phyloP scores from a whole-genome alignment of 192 early-diverging fungal genomes.

The Dispira simplex region DNA sequence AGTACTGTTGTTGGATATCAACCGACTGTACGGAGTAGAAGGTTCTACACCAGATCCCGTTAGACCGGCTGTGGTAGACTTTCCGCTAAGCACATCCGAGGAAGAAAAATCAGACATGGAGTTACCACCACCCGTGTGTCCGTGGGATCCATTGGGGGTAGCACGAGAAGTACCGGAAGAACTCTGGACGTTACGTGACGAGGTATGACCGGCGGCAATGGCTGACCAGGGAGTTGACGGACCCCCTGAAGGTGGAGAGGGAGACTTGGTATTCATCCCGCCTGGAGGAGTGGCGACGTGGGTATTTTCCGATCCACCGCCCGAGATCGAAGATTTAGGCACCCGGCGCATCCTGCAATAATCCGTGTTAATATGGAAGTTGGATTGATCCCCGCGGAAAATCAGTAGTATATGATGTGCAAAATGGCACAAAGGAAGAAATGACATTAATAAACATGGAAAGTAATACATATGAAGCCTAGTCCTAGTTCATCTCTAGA shows the following conservation, averaged over 20 bases:
- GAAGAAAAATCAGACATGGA: background rate
- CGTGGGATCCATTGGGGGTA: too few relatives aligned
- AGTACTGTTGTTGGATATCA: slow-evolving; percentile 10
- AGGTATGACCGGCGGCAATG: background rate
- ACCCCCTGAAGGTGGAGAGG: slow-evolving; percentile 18
- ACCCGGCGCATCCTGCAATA: slow-evolving; percentile 2
- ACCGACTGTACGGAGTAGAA: slow-evolving; percentile 9
- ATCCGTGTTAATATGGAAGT: too few relatives aligned
- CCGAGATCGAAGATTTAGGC: background rate
- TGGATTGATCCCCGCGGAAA: too few relatives aligned
- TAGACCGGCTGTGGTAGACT: slow-evolving; percentile 4
- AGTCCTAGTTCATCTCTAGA: too few relatives aligned
- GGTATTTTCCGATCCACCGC: background rate
- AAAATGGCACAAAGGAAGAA: too few relatives aligned
- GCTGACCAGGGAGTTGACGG: background rate
- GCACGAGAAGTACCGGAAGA: too few relatives aligned
- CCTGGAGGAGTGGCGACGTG: background rate
- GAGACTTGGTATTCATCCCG: background rate
- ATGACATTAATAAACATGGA: too few relatives aligned
- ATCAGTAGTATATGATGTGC: too few relatives aligned
- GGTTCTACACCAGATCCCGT: slow-evolving; percentile 10
- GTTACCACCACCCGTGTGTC: too few relatives aligned
- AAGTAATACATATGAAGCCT: too few relatives aligned
- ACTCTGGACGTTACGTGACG: background rate
- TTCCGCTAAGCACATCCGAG: slow-evolving; percentile 11